A percentile compares a stretch with the other conserved stretches of the same genome.
Evolutionary conservation across 257 asterid species (phyloP).

Genomic region (Rauvolfia tetraphylla): DNA sequence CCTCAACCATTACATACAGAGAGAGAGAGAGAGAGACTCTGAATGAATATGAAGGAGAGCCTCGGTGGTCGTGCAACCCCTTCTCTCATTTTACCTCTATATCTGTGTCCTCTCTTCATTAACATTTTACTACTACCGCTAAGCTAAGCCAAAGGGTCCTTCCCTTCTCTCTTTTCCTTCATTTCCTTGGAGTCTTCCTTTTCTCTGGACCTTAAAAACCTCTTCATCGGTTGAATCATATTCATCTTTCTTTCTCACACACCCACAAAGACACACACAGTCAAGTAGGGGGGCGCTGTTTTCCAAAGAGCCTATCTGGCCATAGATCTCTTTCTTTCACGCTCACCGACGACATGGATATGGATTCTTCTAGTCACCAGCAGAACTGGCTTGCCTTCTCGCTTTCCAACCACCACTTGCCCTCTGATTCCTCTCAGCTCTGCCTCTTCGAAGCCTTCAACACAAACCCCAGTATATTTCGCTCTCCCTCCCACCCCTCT

Average conservation of each 20-base stretch:
- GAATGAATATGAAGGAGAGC: not conserved
- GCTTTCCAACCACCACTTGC: conserved; percentile 51
- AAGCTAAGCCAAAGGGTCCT: not conserved
- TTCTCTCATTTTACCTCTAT: conserved; percentile 17
- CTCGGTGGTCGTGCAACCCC: conserved; percentile 23
- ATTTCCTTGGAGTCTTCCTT: not conserved
- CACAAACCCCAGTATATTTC: conserved; percentile 18
- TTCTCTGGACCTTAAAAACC: not conserved
- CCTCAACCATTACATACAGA: not conserved
- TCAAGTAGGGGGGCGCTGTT: conserved; percentile 33
- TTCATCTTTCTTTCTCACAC: not conserved
- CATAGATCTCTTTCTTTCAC: conserved; percentile 26
- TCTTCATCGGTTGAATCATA: not conserved
- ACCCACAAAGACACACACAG: not conserved
- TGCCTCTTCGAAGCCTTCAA: conserved; percentile 50
- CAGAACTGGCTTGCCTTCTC: conserved; percentile 87
- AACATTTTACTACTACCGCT: not conserved
- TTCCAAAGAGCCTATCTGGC: conserved; percentile 38
- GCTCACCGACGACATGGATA: conserved; percentile 39
- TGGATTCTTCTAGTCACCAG: conserved; percentile 44
- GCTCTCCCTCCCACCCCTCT: not conserved
- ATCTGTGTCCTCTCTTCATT: conserved; percentile 21
- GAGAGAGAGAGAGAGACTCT: not conserved
- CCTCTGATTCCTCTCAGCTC: conserved; percentile 21
- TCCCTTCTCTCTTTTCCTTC: conserved; percentile 2